Evolutionary conservation across 768 basidiomycete species (phyloP).

Genomic region (Leccinum disarticulatum): DNA sequence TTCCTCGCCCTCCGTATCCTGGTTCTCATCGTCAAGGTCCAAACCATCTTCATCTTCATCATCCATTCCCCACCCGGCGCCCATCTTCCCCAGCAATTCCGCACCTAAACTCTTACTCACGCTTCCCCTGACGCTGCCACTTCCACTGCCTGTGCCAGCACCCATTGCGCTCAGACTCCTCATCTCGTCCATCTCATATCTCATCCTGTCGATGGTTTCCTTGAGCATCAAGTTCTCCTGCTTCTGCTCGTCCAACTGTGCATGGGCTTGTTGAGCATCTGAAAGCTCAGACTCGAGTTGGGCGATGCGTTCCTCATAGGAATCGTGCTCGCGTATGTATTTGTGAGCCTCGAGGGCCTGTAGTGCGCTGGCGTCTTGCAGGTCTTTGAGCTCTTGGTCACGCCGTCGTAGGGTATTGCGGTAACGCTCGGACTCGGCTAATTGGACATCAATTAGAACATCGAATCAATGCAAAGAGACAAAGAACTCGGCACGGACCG

Average conservation of each 20-base stretch:
- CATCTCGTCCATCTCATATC: conserved; percentile 93
- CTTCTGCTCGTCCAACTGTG: conserved; percentile 86
- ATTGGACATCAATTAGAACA: background rate
- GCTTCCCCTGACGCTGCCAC: conserved; percentile 51
- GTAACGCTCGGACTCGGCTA: conserved; percentile 77
- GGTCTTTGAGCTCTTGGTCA: conserved; percentile 68
- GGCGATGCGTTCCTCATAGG: conserved; percentile 68
- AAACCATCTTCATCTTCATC: conserved; percentile 41
- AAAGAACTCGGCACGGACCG: conserved; percentile 44
- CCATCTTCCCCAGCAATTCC: conserved; percentile 67
- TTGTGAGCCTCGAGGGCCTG: conserved; percentile 68
- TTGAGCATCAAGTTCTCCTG: conserved; percentile 91
- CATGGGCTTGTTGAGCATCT: conserved; percentile 68
- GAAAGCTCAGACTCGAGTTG: conserved; percentile 72
- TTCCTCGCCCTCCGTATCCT: conserved; percentile 59
- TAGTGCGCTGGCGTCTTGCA: conserved; percentile 57
- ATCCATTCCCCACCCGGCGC: conserved; percentile 41
- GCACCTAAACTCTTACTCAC: conserved; percentile 76
- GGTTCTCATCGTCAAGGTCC: conserved; percentile 42
- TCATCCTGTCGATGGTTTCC: conserved; percentile 94
- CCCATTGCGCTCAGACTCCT: conserved; percentile 46
- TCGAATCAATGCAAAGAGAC: background rate
- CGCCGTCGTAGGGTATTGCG: conserved; percentile 71
- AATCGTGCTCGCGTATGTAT: conserved; percentile 64
- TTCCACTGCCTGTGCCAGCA: conserved; percentile 41